Percentiles rank a stretch among this genome's conserved stretches.
phyloP scores from a whole-genome alignment of 768 basidiomycete genomes.

The Phylloporus arenicola region DNA sequence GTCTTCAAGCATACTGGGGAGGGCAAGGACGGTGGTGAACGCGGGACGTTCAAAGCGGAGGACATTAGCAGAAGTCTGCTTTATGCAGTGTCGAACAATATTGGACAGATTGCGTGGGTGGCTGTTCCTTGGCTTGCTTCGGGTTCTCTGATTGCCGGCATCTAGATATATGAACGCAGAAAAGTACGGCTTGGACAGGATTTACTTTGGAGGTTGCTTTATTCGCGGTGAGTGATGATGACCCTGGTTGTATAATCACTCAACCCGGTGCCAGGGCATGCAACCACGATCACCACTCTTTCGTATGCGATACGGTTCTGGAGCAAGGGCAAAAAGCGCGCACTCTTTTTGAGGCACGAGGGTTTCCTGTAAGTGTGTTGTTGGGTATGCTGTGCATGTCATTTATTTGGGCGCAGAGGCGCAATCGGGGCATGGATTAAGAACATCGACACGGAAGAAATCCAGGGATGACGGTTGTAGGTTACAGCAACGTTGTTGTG shows the following conservation, averaged over 20 bases:
- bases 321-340: conserved; percentile 96
- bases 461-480: conserved; percentile 5
- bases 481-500: background rate
- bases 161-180: conserved; percentile 93
- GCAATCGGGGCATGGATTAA: conserved; percentile 97
- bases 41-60: conserved; percentile 76
- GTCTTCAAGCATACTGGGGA: conserved; percentile 85
- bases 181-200: conserved; percentile 92
- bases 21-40: conserved; percentile 37
- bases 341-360: conserved; percentile 95
- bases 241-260: conserved; percentile 1
- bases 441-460: conserved; percentile 64
- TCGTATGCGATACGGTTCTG: conserved; percentile 99
- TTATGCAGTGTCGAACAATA: conserved; percentile 97
- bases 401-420: conserved; percentile 47
- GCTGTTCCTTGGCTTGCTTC: conserved; percentile 4
- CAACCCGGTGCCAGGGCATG: conserved; percentile 60
- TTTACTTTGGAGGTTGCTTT: conserved; percentile 99
- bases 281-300: conserved; percentile 93
- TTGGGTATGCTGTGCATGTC: background rate
- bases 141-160: conserved; percentile 11
- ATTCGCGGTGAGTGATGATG: conserved; percentile 72
- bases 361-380: conserved; percentile 81
- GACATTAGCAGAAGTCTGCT: conserved; percentile 93
- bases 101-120: conserved; percentile 97